Conservation (phyloP, 139 green algal species). For the Diplosphaera chodatii region DNA sequence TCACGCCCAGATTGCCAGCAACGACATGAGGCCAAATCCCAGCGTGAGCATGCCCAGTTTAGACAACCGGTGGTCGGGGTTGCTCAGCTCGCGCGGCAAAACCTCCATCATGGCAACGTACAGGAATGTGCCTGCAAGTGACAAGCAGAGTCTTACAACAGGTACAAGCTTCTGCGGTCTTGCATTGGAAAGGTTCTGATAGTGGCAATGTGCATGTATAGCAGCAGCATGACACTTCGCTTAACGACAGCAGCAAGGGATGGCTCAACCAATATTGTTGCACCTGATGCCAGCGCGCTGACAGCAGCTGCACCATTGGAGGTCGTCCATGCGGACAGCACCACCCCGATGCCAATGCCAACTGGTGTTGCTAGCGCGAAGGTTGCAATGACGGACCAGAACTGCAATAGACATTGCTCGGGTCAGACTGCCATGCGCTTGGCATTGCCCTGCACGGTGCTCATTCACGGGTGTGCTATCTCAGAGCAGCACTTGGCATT, state of each 20-base stretch:
- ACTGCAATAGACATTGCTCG: slow-evolving; percentile 33
- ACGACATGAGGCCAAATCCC: slow-evolving; percentile 65
- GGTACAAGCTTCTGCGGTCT: no score
- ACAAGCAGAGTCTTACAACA: no score
- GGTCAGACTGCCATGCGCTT: no score
- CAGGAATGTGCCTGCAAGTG: slow-evolving; percentile 72
- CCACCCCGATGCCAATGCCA: slow-evolving; percentile 59
- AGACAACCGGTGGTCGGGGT: slow-evolving; percentile 17
- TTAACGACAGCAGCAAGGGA: no score
- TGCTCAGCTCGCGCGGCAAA: slow-evolving; percentile 59
- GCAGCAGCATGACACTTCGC: no score
- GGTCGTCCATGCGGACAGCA: slow-evolving; percentile 39
- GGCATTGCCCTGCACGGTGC: no score
- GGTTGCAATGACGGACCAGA: slow-evolving; percentile 56
- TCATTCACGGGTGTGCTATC: no score
- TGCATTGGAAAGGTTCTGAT: no score
- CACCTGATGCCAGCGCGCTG: slow-evolving; percentile 54
- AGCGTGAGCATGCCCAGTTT: slow-evolving; percentile 58
- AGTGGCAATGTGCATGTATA: no score
- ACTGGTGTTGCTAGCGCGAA: slow-evolving; percentile 68
- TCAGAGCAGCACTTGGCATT: no score
- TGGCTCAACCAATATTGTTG: no score
- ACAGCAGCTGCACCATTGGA: slow-evolving; percentile 43
- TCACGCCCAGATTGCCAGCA: slow-evolving; percentile 75
- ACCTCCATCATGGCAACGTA: slow-evolving; percentile 84